A percentile compares a stretch with the other conserved stretches of the same genome.
phyloP scores from a whole-genome alignment of 2,329 filamentous ascomycete species.

The Didymosphaeria variabile region DNA sequence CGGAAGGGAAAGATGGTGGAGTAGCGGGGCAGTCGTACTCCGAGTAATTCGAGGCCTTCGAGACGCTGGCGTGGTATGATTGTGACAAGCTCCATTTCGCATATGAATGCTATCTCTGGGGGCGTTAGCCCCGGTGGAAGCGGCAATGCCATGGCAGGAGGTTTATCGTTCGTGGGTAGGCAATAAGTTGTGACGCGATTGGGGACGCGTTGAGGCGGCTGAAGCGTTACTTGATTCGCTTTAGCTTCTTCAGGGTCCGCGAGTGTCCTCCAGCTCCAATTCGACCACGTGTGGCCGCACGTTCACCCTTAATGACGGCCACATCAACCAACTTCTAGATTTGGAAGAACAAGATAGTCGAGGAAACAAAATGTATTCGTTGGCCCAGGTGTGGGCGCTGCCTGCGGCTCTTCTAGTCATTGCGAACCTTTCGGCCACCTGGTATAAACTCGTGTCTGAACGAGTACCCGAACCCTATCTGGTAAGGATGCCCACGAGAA shows the following conservation, averaged over 20 bases:
- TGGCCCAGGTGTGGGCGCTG: slow-evolving; percentile 35
- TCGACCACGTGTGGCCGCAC: neutral
- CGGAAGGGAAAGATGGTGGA: slow-evolving; percentile 27
- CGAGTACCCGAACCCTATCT: slow-evolving; percentile 67
- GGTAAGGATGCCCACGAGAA: slow-evolving; percentile 46
- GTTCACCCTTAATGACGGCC: slow-evolving; percentile 3
- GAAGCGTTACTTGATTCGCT: slow-evolving; percentile 27
- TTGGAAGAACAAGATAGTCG: neutral
- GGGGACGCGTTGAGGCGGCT: slow-evolving; percentile 10
- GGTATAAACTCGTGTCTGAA: slow-evolving; percentile 53
- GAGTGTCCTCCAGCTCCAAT: too few relatives aligned
- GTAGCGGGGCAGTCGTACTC: slow-evolving; percentile 68
- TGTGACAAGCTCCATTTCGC: slow-evolving; percentile 97
- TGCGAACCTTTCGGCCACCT: slow-evolving; percentile 32
- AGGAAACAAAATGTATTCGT: slow-evolving; percentile 28
- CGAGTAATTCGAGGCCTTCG: slow-evolving; percentile 83
- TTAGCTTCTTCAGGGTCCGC: slow-evolving; percentile 9
- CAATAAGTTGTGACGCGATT: slow-evolving; percentile 28
- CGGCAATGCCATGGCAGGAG: slow-evolving; percentile 65
- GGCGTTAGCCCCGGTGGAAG: slow-evolving; percentile 76
- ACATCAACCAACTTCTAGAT: neutral
- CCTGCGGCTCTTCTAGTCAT: slow-evolving; percentile 32
- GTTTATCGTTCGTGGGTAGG: slow-evolving; percentile 21
- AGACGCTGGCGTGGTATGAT: slow-evolving; percentile 90
- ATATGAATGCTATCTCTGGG: slow-evolving; percentile 89